Evolutionary conservation across 306 rosid genomes (phyloP), one percentile per base, ranked within the genome.

Genomic region (Vigna reflexopilosa): DNA sequence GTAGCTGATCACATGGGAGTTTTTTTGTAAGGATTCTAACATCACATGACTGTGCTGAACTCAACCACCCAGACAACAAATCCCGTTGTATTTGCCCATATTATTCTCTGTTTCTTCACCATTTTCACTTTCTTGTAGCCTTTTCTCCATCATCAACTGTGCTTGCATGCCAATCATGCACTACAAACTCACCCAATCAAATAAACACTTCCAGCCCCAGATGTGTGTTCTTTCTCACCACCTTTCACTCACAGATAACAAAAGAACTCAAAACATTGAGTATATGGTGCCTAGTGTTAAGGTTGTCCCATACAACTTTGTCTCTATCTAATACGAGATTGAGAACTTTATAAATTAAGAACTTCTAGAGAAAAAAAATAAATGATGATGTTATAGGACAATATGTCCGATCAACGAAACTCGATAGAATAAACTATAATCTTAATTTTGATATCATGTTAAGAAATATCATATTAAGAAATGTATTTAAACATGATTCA

Each of bases 1-100:
- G 74, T 75, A 76, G 85, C 76, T 80, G 34, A 22, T 82, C 96
- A 88, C 93, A 90, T 88, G 92, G 82, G 84, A 38, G 44, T 66
- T 5, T 4, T 26, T 36, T 17, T 63, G 81, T 47, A 14, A 45
- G 52, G 67, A 48, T 63, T 74, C 76, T 62, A 70, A 19, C 15
- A 22, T 84, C 86, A 81, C 90, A 85, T 83, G 92, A 57, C 54
- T n/a, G 28, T 83, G 84, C 38, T 55, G 13, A 64, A 72, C 28
- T 76, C 73, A 81, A 63, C 76, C 63, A 48, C 81, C 70, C 7
- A 83, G 57, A 62, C 70, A 85, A 67, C 78, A 85, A 61, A 73
- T 62, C 90, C 7, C 45, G 34, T 68, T 67, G 72, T 85, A 72
- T 72, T 75, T 85, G 85, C 77, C 87, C 87, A 68, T 68, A 56